Conservation (phyloP, 768 basidiomycete species). For the Russula brevipes region DNA sequence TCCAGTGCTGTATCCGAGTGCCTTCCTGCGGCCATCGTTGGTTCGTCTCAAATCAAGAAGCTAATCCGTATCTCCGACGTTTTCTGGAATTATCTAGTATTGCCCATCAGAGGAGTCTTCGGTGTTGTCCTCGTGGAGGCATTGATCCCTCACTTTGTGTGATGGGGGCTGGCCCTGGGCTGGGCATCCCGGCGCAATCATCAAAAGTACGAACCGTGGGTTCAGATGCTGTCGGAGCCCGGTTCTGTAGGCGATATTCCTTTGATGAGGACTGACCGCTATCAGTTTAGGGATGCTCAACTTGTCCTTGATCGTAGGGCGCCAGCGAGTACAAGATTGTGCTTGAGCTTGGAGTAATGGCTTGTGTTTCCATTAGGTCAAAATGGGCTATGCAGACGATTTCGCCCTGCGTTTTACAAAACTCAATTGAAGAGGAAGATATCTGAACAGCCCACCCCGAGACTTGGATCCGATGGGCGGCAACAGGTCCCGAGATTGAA, state of each 20-base stretch:
- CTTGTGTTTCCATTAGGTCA: conserved; percentile 46
- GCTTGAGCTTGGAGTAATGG: conserved; percentile 40
- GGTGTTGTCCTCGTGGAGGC: conserved; percentile 47
- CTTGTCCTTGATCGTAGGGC: conserved; percentile 43
- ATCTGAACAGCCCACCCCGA: conserved; percentile 54
- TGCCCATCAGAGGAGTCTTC: conserved; percentile 35
- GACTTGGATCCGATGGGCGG: too few relatives aligned
- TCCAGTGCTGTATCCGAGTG: conserved; percentile 42
- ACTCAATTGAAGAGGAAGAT: conserved; percentile 46
- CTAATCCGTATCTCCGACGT: conserved; percentile 49
- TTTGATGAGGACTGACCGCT: conserved; percentile 43
- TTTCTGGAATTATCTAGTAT: conserved; percentile 53
- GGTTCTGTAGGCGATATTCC: conserved; percentile 35
- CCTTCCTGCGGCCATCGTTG: conserved; percentile 14
- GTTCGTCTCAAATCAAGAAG: conserved; percentile 35
- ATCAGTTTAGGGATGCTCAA: conserved; percentile 52
- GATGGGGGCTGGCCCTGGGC: conserved; percentile 44
- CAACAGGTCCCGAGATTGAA: too few relatives aligned
- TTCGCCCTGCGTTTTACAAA: conserved; percentile 42
- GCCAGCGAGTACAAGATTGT: conserved; percentile 46
- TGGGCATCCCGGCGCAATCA: conserved; percentile 52
- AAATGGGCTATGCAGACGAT: conserved; percentile 57
- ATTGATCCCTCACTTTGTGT: conserved; percentile 54
- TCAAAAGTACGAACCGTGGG: conserved; percentile 59
- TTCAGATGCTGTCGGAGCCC: conserved; percentile 56